phyloP scores from a whole-genome alignment of 495 filamentous ascomycete species.

The Cladorrhinum samala region DNA sequence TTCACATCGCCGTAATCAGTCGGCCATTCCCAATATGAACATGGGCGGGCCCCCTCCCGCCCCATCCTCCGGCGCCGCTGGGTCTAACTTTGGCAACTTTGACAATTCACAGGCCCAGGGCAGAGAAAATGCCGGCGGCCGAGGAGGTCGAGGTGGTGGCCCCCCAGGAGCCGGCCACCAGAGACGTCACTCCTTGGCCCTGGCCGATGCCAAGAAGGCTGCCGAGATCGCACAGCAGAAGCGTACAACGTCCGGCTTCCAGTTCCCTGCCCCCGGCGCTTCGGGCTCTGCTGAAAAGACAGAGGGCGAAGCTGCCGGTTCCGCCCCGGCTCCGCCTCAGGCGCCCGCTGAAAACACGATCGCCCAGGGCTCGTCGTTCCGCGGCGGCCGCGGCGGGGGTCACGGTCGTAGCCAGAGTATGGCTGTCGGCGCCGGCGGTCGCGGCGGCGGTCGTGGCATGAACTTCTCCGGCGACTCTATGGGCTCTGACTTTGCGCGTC shows the following conservation, averaged over 20 bases:
- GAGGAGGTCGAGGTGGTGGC: conserved; percentile 68
- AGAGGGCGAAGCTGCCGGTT: conserved; percentile 43
- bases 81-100: conserved; percentile 73
- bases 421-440: conserved; percentile 50
- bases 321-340: conserved; percentile 35
- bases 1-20: conserved; percentile 95
- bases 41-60: conserved; percentile 86
- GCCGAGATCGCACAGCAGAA: conserved; percentile 96
- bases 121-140: conserved; percentile 62
- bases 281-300: conserved; percentile 48
- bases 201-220: conserved; percentile 96
- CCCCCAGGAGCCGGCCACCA: conserved; percentile 70
- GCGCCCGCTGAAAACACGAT: conserved; percentile 36
- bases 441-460: conserved; percentile 33
- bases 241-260: conserved; percentile 85
- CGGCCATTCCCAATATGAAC: conserved; percentile 86
- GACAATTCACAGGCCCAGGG: conserved; percentile 56
- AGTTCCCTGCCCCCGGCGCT: conserved; percentile 81
- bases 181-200: conserved; percentile 86
- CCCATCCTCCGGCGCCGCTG: conserved; percentile 90
- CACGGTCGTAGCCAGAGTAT: conserved; percentile 60
- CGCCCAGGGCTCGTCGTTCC: conserved; percentile 42
- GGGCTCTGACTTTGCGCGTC: conserved; percentile 60
- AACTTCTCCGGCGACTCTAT: conserved; percentile 29
- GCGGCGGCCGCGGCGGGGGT: conserved; percentile 44